Evolutionary conservation across 2,329 filamentous ascomycete genomes (phyloP).

Genomic region (Alternaria atra): DNA sequence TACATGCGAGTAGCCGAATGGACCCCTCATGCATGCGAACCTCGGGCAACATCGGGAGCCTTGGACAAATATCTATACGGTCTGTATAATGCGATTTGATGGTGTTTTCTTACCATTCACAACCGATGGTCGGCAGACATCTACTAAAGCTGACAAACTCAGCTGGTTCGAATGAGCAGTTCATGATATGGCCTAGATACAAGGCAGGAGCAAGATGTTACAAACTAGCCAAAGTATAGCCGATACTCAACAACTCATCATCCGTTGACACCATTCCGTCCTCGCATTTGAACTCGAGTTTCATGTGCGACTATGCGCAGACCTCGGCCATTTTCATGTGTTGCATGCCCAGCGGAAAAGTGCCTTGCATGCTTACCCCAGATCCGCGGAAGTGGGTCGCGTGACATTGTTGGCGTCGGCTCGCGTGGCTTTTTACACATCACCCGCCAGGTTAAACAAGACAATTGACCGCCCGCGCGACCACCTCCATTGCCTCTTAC

Average conservation of each 20-base stretch:
- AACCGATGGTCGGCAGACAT: neutral
- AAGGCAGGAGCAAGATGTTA: neutral
- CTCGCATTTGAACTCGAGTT: neutral
- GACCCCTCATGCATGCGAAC: constrained; percentile 16
- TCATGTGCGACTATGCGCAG: neutral
- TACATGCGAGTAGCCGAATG: constrained; percentile 27
- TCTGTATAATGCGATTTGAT: neutral
- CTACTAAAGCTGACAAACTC: neutral
- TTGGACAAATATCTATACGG: neutral
- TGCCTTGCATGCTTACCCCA: constrained; percentile 20
- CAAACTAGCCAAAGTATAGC: neutral
- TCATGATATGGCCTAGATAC: neutral
- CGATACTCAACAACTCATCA: neutral
- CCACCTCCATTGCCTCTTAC: constrained; percentile 14
- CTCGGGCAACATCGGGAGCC: constrained; percentile 7
- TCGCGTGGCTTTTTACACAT: constrained; percentile 19
- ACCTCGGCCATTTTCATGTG: neutral
- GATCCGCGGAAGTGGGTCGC: constrained; percentile 17
- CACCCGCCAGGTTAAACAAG: constrained; percentile 18
- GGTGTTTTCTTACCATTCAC: neutral
- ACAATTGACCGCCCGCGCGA: constrained; percentile 12
- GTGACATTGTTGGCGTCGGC: constrained; percentile 19
- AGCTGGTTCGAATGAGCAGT: neutral
- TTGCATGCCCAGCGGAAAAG: constrained; percentile 7
- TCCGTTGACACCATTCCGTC: neutral